Percentiles rank a stretch among this genome's conserved stretches.
These are phyloP conservation scores for Phytophthora pini DNA, from an alignment of 352 stramenopile species.

Conservation along the genomic window DNA sequence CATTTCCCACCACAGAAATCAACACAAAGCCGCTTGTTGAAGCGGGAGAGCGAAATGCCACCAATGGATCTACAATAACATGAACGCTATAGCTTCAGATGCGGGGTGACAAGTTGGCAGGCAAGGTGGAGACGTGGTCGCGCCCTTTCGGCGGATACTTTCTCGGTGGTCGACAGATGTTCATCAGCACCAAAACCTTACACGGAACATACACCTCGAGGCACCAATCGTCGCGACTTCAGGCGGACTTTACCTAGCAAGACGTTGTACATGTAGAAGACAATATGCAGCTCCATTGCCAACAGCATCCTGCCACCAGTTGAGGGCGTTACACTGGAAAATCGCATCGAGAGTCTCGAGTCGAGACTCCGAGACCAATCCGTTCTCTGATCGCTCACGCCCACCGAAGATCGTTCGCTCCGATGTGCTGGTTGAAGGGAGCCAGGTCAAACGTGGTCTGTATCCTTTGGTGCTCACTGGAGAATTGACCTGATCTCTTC, in stretches of 20 bases:
- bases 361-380: constrained; percentile 11
- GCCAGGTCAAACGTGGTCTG: not conserved
- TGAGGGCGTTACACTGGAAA: constrained; percentile 21
- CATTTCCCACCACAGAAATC: constrained; percentile 25
- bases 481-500: constrained; percentile 4
- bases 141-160: constrained; percentile 35
- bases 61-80: not conserved
- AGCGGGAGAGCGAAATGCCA: too few species aligned
- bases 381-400: constrained; percentile 17
- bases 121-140: constrained; percentile 1
- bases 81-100: not conserved
- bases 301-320: constrained; percentile 44
- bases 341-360: constrained; percentile 31
- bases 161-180: constrained; percentile 20
- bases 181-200: not conserved
- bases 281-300: constrained; percentile 25
- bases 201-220: constrained; percentile 4
- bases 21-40: not conserved
- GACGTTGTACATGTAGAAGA: too few species aligned
- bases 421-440: constrained; percentile 19
- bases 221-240: constrained; percentile 10
- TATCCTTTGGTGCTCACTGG: constrained; percentile 7
- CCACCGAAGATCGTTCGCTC: constrained; percentile 23
- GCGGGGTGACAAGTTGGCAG: not conserved
- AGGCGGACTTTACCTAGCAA: too few species aligned